Percentiles rank a stretch among this genome's conserved stretches.
These are phyloP conservation scores for Sesbania bispinosa DNA, from an alignment of 306 rosid species.

Conservation along the genomic window DNA sequence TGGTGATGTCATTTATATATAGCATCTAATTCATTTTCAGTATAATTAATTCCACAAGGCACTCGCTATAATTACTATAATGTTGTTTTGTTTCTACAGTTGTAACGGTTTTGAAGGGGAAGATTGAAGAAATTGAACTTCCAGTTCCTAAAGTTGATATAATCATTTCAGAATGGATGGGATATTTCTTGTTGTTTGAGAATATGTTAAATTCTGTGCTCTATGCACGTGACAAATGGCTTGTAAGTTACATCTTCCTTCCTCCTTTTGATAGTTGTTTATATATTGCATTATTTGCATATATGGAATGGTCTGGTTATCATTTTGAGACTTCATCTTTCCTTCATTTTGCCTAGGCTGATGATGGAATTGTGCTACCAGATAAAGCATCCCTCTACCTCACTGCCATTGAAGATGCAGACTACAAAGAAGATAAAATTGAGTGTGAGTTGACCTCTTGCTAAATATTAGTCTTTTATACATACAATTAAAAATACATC, in stretches of 20 bases:
- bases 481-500: not conserved
- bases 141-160: constrained; percentile 92
- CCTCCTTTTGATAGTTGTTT: not conserved
- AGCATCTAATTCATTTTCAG: not conserved
- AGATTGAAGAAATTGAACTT: constrained; percentile 93
- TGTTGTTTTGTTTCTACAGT: constrained; percentile 42
- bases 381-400: constrained; percentile 81
- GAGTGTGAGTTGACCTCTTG: constrained; percentile 67
- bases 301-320: not conserved
- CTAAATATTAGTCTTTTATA: constrained; percentile 12
- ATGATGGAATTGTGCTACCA: constrained; percentile 80
- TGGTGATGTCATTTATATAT: constrained; percentile 44
- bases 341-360: constrained; percentile 46
- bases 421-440: constrained; percentile 96
- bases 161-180: constrained; percentile 99
- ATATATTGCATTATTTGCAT: not conserved
- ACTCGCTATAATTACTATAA: constrained; percentile 20
- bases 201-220: constrained; percentile 93
- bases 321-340: not conserved
- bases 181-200: constrained; percentile 94
- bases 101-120: constrained; percentile 90
- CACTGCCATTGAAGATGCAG: constrained; percentile 96
- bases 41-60: not conserved
- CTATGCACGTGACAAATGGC: constrained; percentile 99
- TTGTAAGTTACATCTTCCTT: constrained; percentile 50